Conservation (phyloP, 257 asterid genomes). For the Ilex aquifolium region DNA sequence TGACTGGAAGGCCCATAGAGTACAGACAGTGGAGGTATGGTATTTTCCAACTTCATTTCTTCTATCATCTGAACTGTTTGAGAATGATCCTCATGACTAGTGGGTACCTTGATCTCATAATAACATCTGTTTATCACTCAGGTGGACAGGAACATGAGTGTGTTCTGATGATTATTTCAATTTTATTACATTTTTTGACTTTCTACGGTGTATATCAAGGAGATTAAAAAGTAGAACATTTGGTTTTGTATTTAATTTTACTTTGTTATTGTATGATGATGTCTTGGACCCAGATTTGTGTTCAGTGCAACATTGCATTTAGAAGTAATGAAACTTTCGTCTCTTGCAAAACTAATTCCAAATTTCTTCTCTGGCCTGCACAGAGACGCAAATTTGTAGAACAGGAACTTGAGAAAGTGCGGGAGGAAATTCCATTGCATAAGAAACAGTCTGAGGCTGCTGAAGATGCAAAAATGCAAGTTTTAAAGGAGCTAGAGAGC, state of each 20-base stretch:
- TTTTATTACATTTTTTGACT: neutral
- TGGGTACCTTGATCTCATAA: neutral
- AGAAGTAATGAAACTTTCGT: neutral
- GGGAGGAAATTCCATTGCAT: slow-evolving; percentile 67
- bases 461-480: slow-evolving; percentile 61
- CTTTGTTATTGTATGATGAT: neutral
- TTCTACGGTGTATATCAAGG: neutral
- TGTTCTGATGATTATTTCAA: neutral
- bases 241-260: no score
- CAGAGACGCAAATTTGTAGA: slow-evolving; percentile 86
- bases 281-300: neutral
- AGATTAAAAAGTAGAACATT: no score
- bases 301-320: neutral
- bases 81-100: neutral
- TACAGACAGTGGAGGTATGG: slow-evolving; percentile 81
- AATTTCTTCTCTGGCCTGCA: slow-evolving; percentile 7
- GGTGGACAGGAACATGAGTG: neutral
- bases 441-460: slow-evolving; percentile 67
- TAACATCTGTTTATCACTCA: neutral
- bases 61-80: neutral
- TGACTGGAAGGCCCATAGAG: slow-evolving; percentile 98
- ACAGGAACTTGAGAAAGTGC: slow-evolving; percentile 73
- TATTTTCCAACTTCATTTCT: neutral
- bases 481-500: slow-evolving; percentile 71
- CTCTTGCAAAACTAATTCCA: neutral